A percentile compares a stretch with the other conserved stretches of the same genome.
phyloP scores from a whole-genome alignment of 2,329 filamentous ascomycete genomes.

The Xylariaceae sp. region DNA sequence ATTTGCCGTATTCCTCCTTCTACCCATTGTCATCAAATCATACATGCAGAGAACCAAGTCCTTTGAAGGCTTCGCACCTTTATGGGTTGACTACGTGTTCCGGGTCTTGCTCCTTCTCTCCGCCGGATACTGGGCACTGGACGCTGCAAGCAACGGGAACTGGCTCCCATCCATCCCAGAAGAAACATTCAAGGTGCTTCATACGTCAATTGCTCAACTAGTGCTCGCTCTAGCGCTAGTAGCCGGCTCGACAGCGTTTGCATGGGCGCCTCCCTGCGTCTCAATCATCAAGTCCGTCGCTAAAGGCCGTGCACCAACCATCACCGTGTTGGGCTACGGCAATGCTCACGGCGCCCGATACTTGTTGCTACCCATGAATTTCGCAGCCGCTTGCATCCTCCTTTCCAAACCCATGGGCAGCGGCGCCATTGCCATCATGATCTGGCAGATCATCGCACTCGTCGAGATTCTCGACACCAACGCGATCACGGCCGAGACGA shows the following conservation, averaged over 20 bases:
- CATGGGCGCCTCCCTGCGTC: slow-evolving; percentile 81
- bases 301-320: slow-evolving; percentile 46
- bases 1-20: slow-evolving; percentile 63
- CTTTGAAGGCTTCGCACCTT: slow-evolving; percentile 78
- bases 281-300: slow-evolving; percentile 58
- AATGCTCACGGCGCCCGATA: slow-evolving; percentile 93
- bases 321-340: slow-evolving; percentile 84
- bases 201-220: slow-evolving; percentile 74
- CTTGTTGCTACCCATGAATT: slow-evolving; percentile 75
- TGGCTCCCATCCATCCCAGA: slow-evolving; percentile 65
- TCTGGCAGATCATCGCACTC: slow-evolving; percentile 86
- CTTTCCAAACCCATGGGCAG: slow-evolving; percentile 94
- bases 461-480: slow-evolving; percentile 61
- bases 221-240: slow-evolving; percentile 76
- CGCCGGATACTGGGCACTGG: slow-evolving; percentile 81
- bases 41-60: slow-evolving; percentile 81
- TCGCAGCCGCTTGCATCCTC: slow-evolving; percentile 71
- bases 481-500: slow-evolving; percentile 59
- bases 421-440: slow-evolving; percentile 74
- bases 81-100: slow-evolving; percentile 80
- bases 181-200: slow-evolving; percentile 65
- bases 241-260: slow-evolving; percentile 79
- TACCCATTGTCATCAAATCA: slow-evolving; percentile 72
- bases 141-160: slow-evolving; percentile 80
- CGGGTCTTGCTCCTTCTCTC: slow-evolving; percentile 71